Base-by-base conservation (phyloP, 345 rosid species). In the Xanthoceras sorbifolium region DNA sequence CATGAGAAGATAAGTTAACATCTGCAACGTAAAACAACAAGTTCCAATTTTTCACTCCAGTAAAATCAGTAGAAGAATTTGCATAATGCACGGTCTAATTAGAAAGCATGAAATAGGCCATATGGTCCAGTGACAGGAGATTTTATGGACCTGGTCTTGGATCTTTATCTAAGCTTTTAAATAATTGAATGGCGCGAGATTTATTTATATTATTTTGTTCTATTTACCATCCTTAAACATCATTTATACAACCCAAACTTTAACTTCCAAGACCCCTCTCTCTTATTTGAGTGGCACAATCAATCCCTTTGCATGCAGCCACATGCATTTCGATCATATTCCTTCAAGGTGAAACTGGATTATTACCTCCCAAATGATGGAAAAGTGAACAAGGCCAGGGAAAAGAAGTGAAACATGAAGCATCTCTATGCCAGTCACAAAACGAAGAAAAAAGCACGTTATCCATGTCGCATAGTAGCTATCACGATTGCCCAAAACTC, bases 1-100 rank as follows among this genome's bases (percentile, higher is more conserved):
- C 72, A 92, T 78, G 74, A 91, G 91, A 78, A 94, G 98, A 86
- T 93, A 94, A 18, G 92, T 84, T 77, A 94, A 26, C 57, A 89
- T 69, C 98, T 93, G 89, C 82, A 76, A n/a, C n/a, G n/a, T n/a
- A n/a, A n/a, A n/a, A 77, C 8, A 61, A 68, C 6, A 29, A 8
- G 22, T 40, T 20, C 44, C 44, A 61, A 61, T 40, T 9, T 69
- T 65, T 48, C 79, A 66, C 2, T 22, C 71, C 14, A 75, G 74
- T 46, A 59, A 29, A 29, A 57, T 28, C 10, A 54, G 26, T 59
- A 77, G 9, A 5, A 62, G 61, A 11, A 66, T 40, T 28, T 2
- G 34, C 20, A 31, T n/a, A 73, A 73, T 20, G n/a, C n/a, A n/a
- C n/a, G 3, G 28, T 29, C 75, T 60, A 22, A 44, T n/a, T 60